phyloP scores from a whole-genome alignment of 1,284 basidiomycete genomes.

The Heterobasidion parviporum region DNA sequence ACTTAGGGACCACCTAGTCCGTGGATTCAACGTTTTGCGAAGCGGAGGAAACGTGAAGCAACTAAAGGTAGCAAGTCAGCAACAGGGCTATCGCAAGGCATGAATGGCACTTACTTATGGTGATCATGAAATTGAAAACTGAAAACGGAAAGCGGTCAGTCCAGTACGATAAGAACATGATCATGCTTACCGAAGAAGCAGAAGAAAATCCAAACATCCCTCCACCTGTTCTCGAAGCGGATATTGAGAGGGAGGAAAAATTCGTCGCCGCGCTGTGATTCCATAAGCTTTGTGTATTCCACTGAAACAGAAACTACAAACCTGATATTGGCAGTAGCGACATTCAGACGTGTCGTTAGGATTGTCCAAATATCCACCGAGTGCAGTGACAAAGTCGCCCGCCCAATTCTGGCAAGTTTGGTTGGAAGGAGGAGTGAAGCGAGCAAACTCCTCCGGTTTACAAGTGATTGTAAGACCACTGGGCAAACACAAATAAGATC shows the following conservation, averaged over 20 bases:
- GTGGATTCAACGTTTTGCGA: constrained; percentile 48
- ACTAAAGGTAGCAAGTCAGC: constrained; percentile 32
- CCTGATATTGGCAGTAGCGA: constrained; percentile 64
- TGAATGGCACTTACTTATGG: constrained; percentile 41
- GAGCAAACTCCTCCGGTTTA: constrained; percentile 54
- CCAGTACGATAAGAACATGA: neutral
- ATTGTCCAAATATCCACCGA: constrained; percentile 79
- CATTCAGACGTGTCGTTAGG: constrained; percentile 51
- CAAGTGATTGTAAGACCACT: constrained; percentile 66
- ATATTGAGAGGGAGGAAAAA: constrained; percentile 72
- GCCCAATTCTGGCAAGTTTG: constrained; percentile 75
- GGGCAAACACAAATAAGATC: constrained; percentile 7
- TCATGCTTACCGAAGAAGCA: constrained; percentile 41
- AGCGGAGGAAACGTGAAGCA: constrained; percentile 68
- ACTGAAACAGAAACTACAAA: constrained; percentile 15
- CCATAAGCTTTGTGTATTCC: neutral
- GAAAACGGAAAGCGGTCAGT: constrained; percentile 1
- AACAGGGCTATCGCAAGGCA: neutral
- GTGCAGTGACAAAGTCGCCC: constrained; percentile 48
- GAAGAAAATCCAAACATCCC: constrained; percentile 69
- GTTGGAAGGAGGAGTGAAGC: constrained; percentile 65
- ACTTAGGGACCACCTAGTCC: neutral
- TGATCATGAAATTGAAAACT: constrained; percentile 71
- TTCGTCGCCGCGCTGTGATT: constrained; percentile 50
- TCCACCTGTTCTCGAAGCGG: constrained; percentile 56